phyloP scores from a whole-genome alignment of 129 eudicot genomes.

The Scalesia atractyloides region DNA sequence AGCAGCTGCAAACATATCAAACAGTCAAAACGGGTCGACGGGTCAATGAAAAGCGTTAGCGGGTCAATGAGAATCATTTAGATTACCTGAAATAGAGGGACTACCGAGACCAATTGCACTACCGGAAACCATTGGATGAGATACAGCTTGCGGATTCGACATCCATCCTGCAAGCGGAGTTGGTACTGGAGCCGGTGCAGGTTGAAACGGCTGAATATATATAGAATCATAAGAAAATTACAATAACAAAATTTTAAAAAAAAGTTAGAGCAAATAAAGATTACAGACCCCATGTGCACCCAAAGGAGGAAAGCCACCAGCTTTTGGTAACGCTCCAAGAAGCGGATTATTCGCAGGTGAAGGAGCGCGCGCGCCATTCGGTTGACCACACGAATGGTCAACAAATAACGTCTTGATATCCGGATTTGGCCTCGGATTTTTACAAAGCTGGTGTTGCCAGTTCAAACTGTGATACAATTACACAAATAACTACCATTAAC shows the following conservation, averaged over 20 bases:
- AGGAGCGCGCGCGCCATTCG: constrained; percentile 89
- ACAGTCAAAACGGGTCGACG: constrained; percentile 10
- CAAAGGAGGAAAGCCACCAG: constrained; percentile 86
- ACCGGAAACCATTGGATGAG: constrained; percentile 74
- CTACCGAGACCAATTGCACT: constrained; percentile 80
- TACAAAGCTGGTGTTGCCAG: constrained; percentile 96
- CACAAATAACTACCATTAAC: constrained; percentile 19
- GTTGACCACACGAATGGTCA: constrained; percentile 91
- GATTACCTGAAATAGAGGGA: constrained; percentile 68
- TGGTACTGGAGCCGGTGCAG: constrained; percentile 66
- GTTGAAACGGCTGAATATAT: constrained; percentile 70
- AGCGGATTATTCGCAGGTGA: constrained; percentile 81
- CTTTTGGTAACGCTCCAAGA: constrained; percentile 79
- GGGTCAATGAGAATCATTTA: constrained; percentile 11
- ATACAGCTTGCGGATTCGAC: constrained; percentile 79
- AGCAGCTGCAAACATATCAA: constrained; percentile 44
- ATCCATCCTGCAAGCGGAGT: constrained; percentile 92
- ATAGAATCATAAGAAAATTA: not conserved
- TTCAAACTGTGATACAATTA: constrained; percentile 54
- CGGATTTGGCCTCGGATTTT: constrained; percentile 93
- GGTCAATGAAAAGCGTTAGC: not conserved
- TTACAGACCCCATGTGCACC: constrained; percentile 86
- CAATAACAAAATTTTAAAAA: not conserved
- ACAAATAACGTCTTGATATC: constrained; percentile 91
- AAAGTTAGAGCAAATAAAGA: not conserved